Conservation (phyloP, 2,329 filamentous ascomycete species). For the Didymellaceae sp. region DNA sequence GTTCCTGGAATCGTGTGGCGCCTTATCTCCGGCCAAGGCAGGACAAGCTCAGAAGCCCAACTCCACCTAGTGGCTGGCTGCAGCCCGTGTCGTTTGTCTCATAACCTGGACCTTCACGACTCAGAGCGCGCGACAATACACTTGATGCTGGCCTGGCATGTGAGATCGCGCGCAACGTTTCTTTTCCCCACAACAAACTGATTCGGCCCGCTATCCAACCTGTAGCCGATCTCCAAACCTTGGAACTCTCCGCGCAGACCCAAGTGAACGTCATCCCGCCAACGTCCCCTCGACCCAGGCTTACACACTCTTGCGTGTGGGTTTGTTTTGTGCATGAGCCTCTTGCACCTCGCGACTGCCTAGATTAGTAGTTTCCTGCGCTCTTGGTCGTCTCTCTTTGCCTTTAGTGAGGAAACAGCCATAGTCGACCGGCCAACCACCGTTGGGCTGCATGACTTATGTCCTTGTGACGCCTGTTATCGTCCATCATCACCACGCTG, state of each 20-base stretch:
- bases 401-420: constrained; percentile 10
- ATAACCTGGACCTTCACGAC: constrained; percentile 14
- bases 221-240: constrained; percentile 15
- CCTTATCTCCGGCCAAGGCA: constrained; percentile 18
- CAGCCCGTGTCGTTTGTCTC: constrained; percentile 18
- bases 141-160: constrained; percentile 13
- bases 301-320: constrained; percentile 4
- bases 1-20: constrained; percentile 15
- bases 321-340: constrained; percentile 11
- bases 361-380: constrained; percentile 5
- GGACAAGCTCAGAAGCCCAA: constrained; percentile 12
- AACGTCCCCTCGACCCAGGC: constrained; percentile 9
- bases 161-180: constrained; percentile 14
- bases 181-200: constrained; percentile 8
- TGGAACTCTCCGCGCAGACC: constrained; percentile 11
- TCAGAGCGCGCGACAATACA: constrained; percentile 11
- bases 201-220: constrained; percentile 15
- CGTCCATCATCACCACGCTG: constrained; percentile 25
- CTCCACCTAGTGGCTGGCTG: constrained; percentile 15
- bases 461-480: constrained; percentile 49
- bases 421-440: constrained; percentile 17
- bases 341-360: constrained; percentile 19
- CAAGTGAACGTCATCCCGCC: constrained; percentile 21
- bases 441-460: constrained; percentile 39
- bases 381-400: constrained; percentile 7